Evolutionary conservation across 306 rosid species (phyloP).

Genomic region (Gastrolobium bilobum): DNA sequence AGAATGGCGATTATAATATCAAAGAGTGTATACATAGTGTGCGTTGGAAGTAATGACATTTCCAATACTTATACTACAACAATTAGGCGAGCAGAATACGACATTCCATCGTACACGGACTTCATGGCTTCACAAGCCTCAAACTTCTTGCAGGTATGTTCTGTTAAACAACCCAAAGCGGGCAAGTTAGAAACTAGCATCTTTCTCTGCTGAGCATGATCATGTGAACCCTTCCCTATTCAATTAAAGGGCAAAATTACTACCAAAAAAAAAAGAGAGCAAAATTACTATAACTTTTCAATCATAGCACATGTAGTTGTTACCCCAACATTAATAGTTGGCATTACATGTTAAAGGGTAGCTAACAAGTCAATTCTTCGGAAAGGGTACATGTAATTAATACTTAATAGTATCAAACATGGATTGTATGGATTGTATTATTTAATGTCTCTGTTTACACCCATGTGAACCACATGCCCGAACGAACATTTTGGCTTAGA

Average conservation of each 20-base stretch:
- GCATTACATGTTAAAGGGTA: too few species aligned
- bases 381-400: too few species aligned
- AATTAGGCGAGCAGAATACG: slow-evolving; percentile 52
- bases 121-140: slow-evolving; percentile 64
- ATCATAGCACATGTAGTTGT: not conserved
- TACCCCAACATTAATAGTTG: not conserved
- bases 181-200: not conserved
- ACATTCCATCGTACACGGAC: slow-evolving; percentile 63
- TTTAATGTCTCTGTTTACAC: not conserved
- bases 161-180: not conserved
- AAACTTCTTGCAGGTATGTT: slow-evolving; percentile 55
- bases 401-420: not conserved
- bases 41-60: slow-evolving; percentile 68
- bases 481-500: not conserved
- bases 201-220: not conserved
- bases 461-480: not conserved
- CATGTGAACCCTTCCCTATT: not conserved
- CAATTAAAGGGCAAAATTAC: not conserved
- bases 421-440: too few species aligned
- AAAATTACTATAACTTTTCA: not conserved
- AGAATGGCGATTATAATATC: slow-evolving; percentile 51
- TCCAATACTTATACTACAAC: slow-evolving; percentile 62
- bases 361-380: too few species aligned
- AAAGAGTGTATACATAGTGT: slow-evolving; percentile 64
- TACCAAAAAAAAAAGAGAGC: not conserved